phyloP scores from a whole-genome alignment of 2,329 filamentous ascomycete genomes.

The Colletotrichum liriopes region DNA sequence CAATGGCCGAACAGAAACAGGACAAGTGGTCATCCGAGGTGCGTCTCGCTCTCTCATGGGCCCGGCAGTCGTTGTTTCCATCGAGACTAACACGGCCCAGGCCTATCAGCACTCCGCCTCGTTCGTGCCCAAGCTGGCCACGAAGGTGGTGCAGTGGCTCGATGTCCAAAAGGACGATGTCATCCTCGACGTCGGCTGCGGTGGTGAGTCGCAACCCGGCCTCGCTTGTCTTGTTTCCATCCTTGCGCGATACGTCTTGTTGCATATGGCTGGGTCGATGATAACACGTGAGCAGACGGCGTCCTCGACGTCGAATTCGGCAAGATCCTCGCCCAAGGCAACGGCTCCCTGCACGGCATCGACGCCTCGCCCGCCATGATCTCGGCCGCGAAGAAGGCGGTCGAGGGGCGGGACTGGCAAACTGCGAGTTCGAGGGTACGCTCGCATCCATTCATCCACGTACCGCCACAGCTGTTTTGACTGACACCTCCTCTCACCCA shows the following conservation, averaged over 20 bases:
- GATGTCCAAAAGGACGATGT: slow-evolving; percentile 71
- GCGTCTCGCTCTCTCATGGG: not conserved
- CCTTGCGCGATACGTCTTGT: not conserved
- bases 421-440: slow-evolving; percentile 62
- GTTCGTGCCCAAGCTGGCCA: slow-evolving; percentile 75
- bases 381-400: slow-evolving; percentile 61
- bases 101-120: slow-evolving; percentile 74
- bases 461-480: not conserved
- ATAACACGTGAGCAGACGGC: slow-evolving; percentile 62
- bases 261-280: not conserved
- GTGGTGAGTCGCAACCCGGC: slow-evolving; percentile 59
- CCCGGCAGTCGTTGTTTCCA: fast-evolving
- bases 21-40: slow-evolving; percentile 61
- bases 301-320: slow-evolving; percentile 71
- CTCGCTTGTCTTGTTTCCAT: not conserved
- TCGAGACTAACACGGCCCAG: slow-evolving; percentile 51
- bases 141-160: slow-evolving; percentile 72
- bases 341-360: slow-evolving; percentile 67
- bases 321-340: slow-evolving; percentile 61
- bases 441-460: not conserved
- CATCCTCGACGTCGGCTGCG: slow-evolving; percentile 76
- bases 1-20: slow-evolving; percentile 47
- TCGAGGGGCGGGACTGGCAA: slow-evolving; percentile 51
- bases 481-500: slow-evolving; percentile 44
- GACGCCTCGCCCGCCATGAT: slow-evolving; percentile 75